A percentile compares a stretch with the other conserved stretches of the same genome.
phyloP scores from a whole-genome alignment of 495 filamentous ascomycete species.

The Hypoxylon cercidicola region DNA sequence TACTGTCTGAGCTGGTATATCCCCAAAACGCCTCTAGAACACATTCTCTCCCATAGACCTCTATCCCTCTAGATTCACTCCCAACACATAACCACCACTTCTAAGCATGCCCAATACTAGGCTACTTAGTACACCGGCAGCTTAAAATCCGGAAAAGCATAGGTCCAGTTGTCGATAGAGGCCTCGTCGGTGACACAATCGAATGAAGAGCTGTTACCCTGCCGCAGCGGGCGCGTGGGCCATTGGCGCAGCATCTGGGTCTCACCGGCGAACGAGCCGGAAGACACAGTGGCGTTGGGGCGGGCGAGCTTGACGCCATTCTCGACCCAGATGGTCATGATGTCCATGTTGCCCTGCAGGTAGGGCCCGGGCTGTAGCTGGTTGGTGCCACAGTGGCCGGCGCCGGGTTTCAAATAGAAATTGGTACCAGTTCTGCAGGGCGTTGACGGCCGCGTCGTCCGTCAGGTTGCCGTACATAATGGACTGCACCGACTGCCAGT shows the following conservation, averaged over 20 bases:
- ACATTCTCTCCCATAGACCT: background rate
- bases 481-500: slow-evolving; percentile 58
- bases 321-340: slow-evolving; percentile 62
- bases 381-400: slow-evolving; percentile 59
- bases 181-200: slow-evolving; percentile 56
- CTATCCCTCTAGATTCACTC: background rate
- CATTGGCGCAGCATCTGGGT: slow-evolving; percentile 57
- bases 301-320: slow-evolving; percentile 51
- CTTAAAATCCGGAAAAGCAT: slow-evolving; percentile 22
- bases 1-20: too few species aligned
- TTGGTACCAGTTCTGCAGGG: slow-evolving; percentile 59
- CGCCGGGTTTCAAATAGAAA: slow-evolving; percentile 62
- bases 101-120: background rate
- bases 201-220: slow-evolving; percentile 38
- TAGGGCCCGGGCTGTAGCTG: slow-evolving; percentile 52
- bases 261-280: slow-evolving; percentile 49
- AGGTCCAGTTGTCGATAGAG: slow-evolving; percentile 52
- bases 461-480: slow-evolving; percentile 57
- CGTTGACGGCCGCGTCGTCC: slow-evolving; percentile 48
- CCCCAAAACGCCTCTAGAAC: too few species aligned
- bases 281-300: slow-evolving; percentile 51
- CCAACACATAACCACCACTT: too few species aligned
- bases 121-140: slow-evolving; percentile 14
- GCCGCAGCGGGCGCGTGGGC: slow-evolving; percentile 57
- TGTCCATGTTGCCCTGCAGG: slow-evolving; percentile 53